Base-by-base conservation (phyloP, 306 rosid genomes). In the Cucumis cinereus region DNA sequence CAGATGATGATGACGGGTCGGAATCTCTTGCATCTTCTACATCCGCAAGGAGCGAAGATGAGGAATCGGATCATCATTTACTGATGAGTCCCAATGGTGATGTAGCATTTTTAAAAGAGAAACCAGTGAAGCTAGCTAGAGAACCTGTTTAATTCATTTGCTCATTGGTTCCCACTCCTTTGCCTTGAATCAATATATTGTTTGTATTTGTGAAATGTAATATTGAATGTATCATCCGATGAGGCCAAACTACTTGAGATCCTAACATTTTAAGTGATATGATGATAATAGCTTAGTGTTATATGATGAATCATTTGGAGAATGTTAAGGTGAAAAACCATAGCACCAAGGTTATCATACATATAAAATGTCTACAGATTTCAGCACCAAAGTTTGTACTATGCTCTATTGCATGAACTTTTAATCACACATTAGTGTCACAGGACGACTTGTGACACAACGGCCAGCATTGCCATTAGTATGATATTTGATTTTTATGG, bases 1-100 rank as follows among this genome's bases (percentile, higher is more conserved):
- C 88, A 94, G 96, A 86, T 75, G 97, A 41, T 7, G 52, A 89
- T 7, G 98, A 90, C 19, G 87, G 86, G 69, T 87, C 98, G 43
- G 92, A 81, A 82, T 90, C 90, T 53, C 82, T 76, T 66, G 88
- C 84, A 66, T 84, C 87, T 73, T 83, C 91, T 57, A 75, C 77
- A 79, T 79, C 96, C 19, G 64, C 24, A 2, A 88, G 80, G 60
- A 88, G 92, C 74, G 97, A 86, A 73, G 90, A 80, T 70, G 96
- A 91, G 58, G 89, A 84, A 33, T 78, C 90, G 36, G 78, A 87
- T 87, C 96, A 92, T 71, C 90, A 81, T 73, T 86, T 92, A 70
- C 85, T 92, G 73, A 83, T 79, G 30, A 26, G 80, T 71, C 86
- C 93, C 14, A 79, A 70, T 14, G 83, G 87, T 8, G 97, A 95